phyloP scores from a whole-genome alignment of 1,284 basidiomycete genomes.

The Trichosporon faecale region DNA sequence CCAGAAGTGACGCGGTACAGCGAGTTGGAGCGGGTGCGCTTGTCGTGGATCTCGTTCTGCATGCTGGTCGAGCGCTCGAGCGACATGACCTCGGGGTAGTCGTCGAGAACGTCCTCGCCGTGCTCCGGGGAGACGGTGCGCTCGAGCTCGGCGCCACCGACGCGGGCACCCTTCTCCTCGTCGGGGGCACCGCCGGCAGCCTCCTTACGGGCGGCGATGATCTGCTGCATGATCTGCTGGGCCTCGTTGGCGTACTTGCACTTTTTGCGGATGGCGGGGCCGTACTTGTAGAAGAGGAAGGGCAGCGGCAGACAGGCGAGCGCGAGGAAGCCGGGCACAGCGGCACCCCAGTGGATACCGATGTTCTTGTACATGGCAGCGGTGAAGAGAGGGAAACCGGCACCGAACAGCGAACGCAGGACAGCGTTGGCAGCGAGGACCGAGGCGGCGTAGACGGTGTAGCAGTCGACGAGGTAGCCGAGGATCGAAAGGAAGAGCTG shows the following conservation, averaged over 20 bases:
- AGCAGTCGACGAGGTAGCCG: conserved; percentile 64
- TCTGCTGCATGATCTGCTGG: conserved; percentile 37
- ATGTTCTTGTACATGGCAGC: conserved; percentile 54
- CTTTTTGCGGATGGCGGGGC: conserved; percentile 59
- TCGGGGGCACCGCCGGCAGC: conserved; percentile 14
- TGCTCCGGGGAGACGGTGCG: conserved; percentile 5
- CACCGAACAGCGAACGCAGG: conserved; percentile 64
- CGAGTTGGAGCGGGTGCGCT: conserved; percentile 11
- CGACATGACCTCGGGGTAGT: conserved; percentile 22
- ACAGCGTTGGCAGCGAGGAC: conserved; percentile 69
- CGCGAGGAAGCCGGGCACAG: conserved; percentile 62
- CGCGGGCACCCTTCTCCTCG: conserved; percentile 17
- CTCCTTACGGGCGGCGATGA: conserved; percentile 40
- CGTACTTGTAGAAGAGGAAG: conserved; percentile 57
- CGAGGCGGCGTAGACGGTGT: conserved; percentile 57
- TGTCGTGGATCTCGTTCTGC: conserved; percentile 23
- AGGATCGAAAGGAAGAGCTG: conserved; percentile 61
- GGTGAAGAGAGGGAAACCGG: conserved; percentile 63
- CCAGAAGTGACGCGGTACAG: conserved; percentile 7
- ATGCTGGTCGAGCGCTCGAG: conserved; percentile 26
- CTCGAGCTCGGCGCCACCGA: background rate
- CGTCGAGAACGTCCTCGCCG: conserved; percentile 15
- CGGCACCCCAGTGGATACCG: conserved; percentile 65
- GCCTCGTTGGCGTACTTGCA: conserved; percentile 54
- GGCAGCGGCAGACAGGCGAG: conserved; percentile 61